These are phyloP conservation scores for Tritrichomonas foetus DNA, from an alignment of 208 protist species.

Conservation along the genomic window DNA sequence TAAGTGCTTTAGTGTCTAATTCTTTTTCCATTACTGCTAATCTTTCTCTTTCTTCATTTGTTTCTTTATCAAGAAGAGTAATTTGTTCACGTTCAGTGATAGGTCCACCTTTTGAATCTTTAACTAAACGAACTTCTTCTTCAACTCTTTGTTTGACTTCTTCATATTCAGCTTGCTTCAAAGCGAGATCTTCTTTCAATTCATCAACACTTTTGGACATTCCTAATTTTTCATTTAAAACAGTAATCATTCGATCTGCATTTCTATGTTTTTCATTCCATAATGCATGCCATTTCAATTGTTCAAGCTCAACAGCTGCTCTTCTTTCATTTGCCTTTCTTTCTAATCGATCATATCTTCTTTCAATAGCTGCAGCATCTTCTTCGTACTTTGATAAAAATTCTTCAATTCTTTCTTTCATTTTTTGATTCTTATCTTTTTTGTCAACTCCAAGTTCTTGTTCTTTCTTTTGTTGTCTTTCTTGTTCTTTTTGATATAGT, in stretches of 20 bases:
- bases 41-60: background rate
- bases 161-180: background rate
- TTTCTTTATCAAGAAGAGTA: background rate
- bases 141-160: background rate
- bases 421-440: background rate
- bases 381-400: conserved; percentile 4
- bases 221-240: background rate
- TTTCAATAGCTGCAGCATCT: background rate
- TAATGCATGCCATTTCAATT: background rate
- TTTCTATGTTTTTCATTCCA: background rate
- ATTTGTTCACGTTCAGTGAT: background rate
- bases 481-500: no score
- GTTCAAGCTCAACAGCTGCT: background rate
- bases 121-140: background rate
- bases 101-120: background rate
- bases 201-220: background rate
- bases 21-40: background rate
- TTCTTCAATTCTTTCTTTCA: background rate
- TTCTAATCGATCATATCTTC: conserved; percentile 6
- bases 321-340: background rate
- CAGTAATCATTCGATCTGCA: background rate
- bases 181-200: background rate
- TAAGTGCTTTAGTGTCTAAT: background rate
- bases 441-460: background rate
- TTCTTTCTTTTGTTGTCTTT: background rate